Evolutionary conservation across 2,329 filamentous ascomycete genomes (phyloP).

Genomic region (Ophiosphaerella herpotricha): DNA sequence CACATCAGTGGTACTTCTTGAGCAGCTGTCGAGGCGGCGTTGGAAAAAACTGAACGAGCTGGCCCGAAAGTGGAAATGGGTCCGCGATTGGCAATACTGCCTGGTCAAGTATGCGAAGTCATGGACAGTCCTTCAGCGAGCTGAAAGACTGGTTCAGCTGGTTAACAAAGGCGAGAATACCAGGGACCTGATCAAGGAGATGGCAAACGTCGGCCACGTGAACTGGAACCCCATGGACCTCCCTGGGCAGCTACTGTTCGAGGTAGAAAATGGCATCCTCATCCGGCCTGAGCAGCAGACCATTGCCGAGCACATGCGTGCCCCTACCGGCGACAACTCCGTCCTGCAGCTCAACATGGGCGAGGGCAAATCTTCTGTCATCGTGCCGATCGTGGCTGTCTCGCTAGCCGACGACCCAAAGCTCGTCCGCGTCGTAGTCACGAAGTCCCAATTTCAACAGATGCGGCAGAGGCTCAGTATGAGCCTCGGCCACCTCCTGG

Average conservation of each 20-base stretch:
- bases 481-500: conserved; percentile 61
- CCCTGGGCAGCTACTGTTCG: conserved; percentile 67
- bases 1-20: conserved; percentile 22
- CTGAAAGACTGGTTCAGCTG: conserved; percentile 35
- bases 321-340: conserved; percentile 25
- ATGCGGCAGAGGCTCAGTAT: conserved; percentile 62
- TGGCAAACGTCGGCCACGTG: conserved; percentile 57
- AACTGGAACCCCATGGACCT: conserved; percentile 59
- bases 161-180: conserved; percentile 12
- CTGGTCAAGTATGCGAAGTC: conserved; percentile 33
- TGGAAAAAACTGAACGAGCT: too few relatives aligned
- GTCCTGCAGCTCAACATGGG: conserved; percentile 44
- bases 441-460: conserved; percentile 64
- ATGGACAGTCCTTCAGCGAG: conserved; percentile 36
- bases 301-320: conserved; percentile 63
- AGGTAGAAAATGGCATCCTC: conserved; percentile 66
- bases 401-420: conserved; percentile 55
- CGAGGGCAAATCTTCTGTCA: conserved; percentile 38
- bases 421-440: conserved; percentile 64
- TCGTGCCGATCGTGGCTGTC: conserved; percentile 36
- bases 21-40: too few relatives aligned
- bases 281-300: conserved; percentile 64
- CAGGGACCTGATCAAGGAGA: conserved; percentile 37
- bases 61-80: too few relatives aligned
- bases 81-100: conserved; percentile 27